Base-by-base conservation (phyloP, 116 monocot genomes). In the Zostera marina region DNA sequence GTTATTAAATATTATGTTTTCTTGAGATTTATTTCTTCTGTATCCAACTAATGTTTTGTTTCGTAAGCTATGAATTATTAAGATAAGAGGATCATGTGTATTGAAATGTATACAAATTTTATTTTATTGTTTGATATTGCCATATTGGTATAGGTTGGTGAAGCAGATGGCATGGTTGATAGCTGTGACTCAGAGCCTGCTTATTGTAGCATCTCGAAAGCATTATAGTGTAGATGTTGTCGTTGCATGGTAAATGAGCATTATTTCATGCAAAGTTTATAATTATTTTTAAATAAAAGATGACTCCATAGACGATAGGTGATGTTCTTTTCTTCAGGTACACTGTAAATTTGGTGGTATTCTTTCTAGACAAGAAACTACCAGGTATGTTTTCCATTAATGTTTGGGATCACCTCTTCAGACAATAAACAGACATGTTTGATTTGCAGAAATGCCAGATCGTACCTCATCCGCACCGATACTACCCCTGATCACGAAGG, bases 171-270 rank as follows among this genome's bases (percentile, higher is more conserved):
- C 66, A 14, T 89, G 83, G 83, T 13, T 64, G 39, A 24, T 84
- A 55, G 84, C 81, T 71, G 63, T 81, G 32, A 56, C 76, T 63
- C 89, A 84, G 56, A 78, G 83, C 69, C 61, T 81, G 23, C 80
- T 89, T 38, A 89, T 89, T 44, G 70, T 89, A 56, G 83, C 89
- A 56, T 83, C 89, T 39, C 80, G 89, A 43, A 89, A 89, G 49
- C 89, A 89, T 67, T 89, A 89, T 55, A 78, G 73, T 17, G 89
- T 89, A 9, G 89, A 89, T 71, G 81, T 89, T 69, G 72, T 84
- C 60, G 81, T 89, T 67, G 89, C 89, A 55, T 89, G 89, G 89
- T 89, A 68, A 7, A n/a, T 7, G 54, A 49, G 15, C 5, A 8
- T 1, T 32, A 32, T 32, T 32, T 13, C 11, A 9, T 40, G 41